phyloP scores from a whole-genome alignment of 2,329 filamentous ascomycete species.

The Pseudogymnoascus sp. region DNA sequence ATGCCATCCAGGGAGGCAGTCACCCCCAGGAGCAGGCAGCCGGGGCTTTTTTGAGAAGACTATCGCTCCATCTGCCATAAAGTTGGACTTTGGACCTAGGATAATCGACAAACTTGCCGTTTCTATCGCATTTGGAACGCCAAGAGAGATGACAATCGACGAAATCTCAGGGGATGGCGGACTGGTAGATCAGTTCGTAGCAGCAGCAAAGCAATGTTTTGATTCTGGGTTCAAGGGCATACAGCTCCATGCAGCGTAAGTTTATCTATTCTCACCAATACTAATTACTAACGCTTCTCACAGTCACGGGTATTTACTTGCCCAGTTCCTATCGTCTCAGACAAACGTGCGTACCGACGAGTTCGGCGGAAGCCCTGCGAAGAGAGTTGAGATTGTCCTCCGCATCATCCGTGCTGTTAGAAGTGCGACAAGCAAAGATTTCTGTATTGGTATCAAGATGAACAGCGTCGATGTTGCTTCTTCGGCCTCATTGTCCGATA shows the following conservation, averaged over 20 bases:
- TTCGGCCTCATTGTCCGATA: constrained; percentile 38
- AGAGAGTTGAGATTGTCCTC: constrained; percentile 57
- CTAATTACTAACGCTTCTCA: neutral
- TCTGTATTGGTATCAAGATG: constrained; percentile 47
- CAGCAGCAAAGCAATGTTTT: constrained; percentile 41
- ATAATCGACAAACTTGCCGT: constrained; percentile 27
- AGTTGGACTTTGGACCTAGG: constrained; percentile 34
- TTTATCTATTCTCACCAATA: constrained; percentile 21
- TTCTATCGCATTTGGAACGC: constrained; percentile 41
- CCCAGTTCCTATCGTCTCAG: constrained; percentile 59
- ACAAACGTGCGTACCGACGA: constrained; percentile 59
- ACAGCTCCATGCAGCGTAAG: constrained; percentile 41
- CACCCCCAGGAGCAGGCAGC: constrained; percentile 31
- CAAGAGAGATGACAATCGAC: constrained; percentile 44
- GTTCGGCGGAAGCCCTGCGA: constrained; percentile 63
- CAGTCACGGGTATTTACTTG: constrained; percentile 64
- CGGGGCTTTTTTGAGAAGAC: constrained; percentile 31
- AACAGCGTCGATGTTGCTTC: constrained; percentile 46
- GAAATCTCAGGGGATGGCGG: constrained; percentile 40
- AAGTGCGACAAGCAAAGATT: constrained; percentile 21
- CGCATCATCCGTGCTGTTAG: constrained; percentile 60
- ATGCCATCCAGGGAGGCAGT: constrained; percentile 41
- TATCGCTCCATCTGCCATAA: constrained; percentile 37
- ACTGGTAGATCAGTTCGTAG: constrained; percentile 44
- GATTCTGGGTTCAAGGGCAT: constrained; percentile 45